Base-by-base conservation (phyloP, 2,329 filamentous ascomycete genomes). In the Hymenoscyphus linearis region DNA sequence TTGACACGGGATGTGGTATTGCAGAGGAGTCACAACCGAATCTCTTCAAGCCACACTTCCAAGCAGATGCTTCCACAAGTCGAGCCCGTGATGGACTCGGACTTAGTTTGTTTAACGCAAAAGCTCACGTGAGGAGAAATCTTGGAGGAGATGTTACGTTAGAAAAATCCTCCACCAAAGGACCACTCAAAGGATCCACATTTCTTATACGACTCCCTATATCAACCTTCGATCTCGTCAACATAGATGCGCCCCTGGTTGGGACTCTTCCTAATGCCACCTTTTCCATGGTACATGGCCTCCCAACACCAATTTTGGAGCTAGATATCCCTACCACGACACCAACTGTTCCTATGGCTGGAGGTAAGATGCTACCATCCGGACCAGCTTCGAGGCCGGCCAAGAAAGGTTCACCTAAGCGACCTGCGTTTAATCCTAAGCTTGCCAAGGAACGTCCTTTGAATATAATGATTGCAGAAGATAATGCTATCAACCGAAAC, bases 401-500 rank as follows among this genome's bases (percentile, higher is more conserved):
- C 4, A 37, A n/a, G 4, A 36, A 40, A 34, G 14, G 59, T 2
- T 1, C 58, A 25, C 61, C 52, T 3, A 68, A 66, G 54, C 64
- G 65, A 16, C 25, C 50, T 13, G 27, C 60, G 4, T 79, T 84
- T 65, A 85, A 88, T 68, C 79, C 80, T 52, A 77, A 82, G 14
- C 77, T 89, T 3, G 84, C 82, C 2, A 74, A 76, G 54, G 83
- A 82, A 66, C 78, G 84, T 62, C 87, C 87, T 0, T 77, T 90
- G 9, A 87, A 82, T 10, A 86, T 90, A 65, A 78, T 90, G 2
- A 83, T 90, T 1, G 87, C 85, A 3, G 87, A 90, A 74, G 87
- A 90, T 73, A 90, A 90, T 72, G 82, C 82, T 64, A 88, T 90
- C 73, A 89, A 90, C 69, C 83, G 87, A 59, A 84, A 83, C 53